Conservation (phyloP, 1,139 yeast genomes). For the Magnusiomyces sp. region DNA sequence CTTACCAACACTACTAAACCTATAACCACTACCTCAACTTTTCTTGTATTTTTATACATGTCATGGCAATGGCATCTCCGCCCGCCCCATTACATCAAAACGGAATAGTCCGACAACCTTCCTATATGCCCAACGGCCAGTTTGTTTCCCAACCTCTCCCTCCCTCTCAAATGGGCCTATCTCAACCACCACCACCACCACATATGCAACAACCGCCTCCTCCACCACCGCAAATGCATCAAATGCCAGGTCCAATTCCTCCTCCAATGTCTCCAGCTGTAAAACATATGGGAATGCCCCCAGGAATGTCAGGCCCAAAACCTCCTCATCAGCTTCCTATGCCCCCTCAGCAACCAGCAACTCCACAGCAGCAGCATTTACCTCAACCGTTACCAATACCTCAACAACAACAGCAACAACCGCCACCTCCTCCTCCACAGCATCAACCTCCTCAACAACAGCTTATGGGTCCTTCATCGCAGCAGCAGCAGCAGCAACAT, state of each 20-base stretch:
- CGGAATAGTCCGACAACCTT: neutral
- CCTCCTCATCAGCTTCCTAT: neutral
- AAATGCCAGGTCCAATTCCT: neutral
- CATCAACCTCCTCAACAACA: neutral
- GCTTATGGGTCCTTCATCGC: constrained; percentile 13
- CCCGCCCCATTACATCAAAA: neutral
- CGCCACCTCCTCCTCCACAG: neutral
- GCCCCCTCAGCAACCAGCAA: neutral
- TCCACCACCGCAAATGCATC: neutral
- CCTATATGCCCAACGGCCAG: neutral
- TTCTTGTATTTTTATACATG: neutral
- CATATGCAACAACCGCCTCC: neutral
- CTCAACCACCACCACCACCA: neutral
- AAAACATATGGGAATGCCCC: neutral
- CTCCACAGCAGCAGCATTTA: neutral
- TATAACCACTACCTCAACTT: neutral
- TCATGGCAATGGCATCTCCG: neutral
- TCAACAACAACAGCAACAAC: constrained; percentile 4
- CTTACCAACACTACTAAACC: too few species aligned
- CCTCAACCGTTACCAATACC: neutral
- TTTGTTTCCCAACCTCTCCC: neutral
- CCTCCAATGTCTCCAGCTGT: neutral
- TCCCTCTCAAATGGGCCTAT: neutral
- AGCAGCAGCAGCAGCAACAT: constrained; percentile 15
- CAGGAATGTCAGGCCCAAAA: neutral